Evolutionary conservation across 441 rosid species (phyloP).

Genomic region (Aleurites moluccanus): DNA sequence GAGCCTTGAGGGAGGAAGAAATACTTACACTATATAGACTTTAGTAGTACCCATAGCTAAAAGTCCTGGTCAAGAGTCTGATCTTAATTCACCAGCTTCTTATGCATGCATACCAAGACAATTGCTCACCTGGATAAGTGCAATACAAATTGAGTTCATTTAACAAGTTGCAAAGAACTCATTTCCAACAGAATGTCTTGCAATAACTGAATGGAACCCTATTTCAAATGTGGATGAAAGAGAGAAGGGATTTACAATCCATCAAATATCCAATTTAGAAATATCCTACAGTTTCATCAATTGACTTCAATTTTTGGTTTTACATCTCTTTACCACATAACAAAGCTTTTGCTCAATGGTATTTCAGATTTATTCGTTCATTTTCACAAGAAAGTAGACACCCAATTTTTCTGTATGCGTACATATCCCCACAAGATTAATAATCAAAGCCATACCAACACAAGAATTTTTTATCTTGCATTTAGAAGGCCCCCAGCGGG

Average conservation of each 20-base stretch:
- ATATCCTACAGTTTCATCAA: not conserved
- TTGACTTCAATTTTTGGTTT: not conserved
- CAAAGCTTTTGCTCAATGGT: not conserved
- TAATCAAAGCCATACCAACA: not conserved
- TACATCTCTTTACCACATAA: not conserved
- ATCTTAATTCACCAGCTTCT: constrained; percentile 11
- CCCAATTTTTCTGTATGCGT: not conserved
- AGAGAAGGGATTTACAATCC: not conserved
- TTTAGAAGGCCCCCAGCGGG: not conserved
- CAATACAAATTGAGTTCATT: not conserved
- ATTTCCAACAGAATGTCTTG: not conserved
- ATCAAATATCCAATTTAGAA: not conserved
- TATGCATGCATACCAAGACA: not conserved
- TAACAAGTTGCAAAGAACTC: not conserved
- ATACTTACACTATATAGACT: constrained; percentile 69
- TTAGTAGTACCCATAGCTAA: constrained; percentile 58
- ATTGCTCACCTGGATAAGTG: constrained; percentile 17
- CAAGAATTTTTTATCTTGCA: not conserved
- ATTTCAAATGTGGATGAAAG: not conserved
- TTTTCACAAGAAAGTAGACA: not conserved
- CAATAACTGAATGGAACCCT: not conserved
- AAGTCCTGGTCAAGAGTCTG: constrained; percentile 1
- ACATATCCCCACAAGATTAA: not conserved
- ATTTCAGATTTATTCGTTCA: not conserved
- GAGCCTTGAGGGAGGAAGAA: not conserved